Base-by-base conservation (phyloP, 2,329 filamentous ascomycete species). In the Monosporascus ibericus region DNA sequence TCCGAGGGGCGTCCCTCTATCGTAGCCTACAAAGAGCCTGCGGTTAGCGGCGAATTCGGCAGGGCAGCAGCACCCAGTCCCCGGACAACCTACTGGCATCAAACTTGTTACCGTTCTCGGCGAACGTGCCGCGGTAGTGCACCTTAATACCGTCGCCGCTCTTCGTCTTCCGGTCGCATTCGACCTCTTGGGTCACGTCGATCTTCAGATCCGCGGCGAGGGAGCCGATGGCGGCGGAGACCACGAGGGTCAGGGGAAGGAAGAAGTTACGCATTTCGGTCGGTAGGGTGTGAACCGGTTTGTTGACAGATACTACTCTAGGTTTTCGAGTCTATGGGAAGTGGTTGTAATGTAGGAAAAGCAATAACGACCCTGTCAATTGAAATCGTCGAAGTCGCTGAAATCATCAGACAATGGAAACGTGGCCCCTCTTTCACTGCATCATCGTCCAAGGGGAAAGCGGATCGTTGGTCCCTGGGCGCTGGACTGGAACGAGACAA, bases 91-190 rank as follows among this genome's bases (percentile, higher is more conserved):
- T 67, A 80, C 81, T 85, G 57, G 89, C 83, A 73, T 96, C 92
- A 67, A 97, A 97, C 69, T 94, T 77, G 55, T 81, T 77, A 63
- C 91, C 92, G 58, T 84, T 82, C 49, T 75, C 74, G 56, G 84
- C 79, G 34, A 96, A 81, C 1, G 87, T 94, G 62, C 92, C 92
- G 52, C 81, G 81, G 78, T 97, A 96, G 76, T 96, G 91, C 65
- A 96, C 90, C 51, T 85, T 77, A 66, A 96, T 84, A 58, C 77
- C 84, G 74, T 96, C 92, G 60, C 90, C 90, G 56, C 79, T 82
- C 65, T 80, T 65, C 17, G 83, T 88, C 75, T 89, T 92, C 71
- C 90, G 86, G 48, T 84, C 82, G 77, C 92, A 96, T 61, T 90
- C 82, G 58, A 88, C 87, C 25, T 81, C 75, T 54, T 84, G 78